Conservation (phyloP, 2,329 filamentous ascomycete species). For the Ramichloridium luteum region DNA sequence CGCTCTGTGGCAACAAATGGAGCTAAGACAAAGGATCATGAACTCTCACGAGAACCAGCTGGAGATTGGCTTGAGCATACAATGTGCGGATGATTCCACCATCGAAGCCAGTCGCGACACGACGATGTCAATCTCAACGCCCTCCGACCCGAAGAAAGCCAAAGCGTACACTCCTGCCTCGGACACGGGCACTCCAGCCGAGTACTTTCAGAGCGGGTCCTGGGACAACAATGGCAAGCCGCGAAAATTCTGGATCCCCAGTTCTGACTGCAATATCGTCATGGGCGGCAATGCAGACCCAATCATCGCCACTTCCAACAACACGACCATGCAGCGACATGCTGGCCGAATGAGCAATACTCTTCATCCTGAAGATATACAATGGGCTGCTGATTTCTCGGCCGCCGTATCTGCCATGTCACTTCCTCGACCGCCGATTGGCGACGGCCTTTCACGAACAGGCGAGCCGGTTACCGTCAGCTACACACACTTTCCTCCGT, state of each 20-base stretch:
- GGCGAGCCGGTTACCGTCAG: constrained; percentile 22
- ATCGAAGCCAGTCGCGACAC: constrained; percentile 13
- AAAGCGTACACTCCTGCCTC: constrained; percentile 28
- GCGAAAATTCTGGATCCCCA: constrained; percentile 47
- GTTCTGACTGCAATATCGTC: constrained; percentile 39
- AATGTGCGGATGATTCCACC: constrained; percentile 25
- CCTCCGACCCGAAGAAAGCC: constrained; percentile 9
- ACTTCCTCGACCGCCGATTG: constrained; percentile 16
- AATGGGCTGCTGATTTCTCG: constrained; percentile 44
- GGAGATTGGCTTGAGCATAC: constrained; percentile 40
- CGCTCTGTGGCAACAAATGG: constrained; percentile 46
- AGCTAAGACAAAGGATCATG: constrained; percentile 43
- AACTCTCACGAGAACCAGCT: constrained; percentile 40
- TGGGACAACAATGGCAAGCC: constrained; percentile 44
- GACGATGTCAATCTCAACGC: constrained; percentile 19
- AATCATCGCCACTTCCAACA: constrained; percentile 34
- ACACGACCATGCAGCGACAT: constrained; percentile 32
- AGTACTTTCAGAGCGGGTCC: constrained; percentile 33
- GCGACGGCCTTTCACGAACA: constrained; percentile 2
- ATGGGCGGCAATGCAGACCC: constrained; percentile 43
- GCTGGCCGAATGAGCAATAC: constrained; percentile 38
- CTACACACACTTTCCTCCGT: constrained; percentile 45
- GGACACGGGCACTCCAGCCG: constrained; percentile 4
- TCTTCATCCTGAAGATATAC: constrained; percentile 42
- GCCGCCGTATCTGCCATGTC: constrained; percentile 28